Evolutionary conservation across 164 flowering plant species (phyloP), one percentile per base, ranked within the genome.

Genomic region (Litsea cubeba): DNA sequence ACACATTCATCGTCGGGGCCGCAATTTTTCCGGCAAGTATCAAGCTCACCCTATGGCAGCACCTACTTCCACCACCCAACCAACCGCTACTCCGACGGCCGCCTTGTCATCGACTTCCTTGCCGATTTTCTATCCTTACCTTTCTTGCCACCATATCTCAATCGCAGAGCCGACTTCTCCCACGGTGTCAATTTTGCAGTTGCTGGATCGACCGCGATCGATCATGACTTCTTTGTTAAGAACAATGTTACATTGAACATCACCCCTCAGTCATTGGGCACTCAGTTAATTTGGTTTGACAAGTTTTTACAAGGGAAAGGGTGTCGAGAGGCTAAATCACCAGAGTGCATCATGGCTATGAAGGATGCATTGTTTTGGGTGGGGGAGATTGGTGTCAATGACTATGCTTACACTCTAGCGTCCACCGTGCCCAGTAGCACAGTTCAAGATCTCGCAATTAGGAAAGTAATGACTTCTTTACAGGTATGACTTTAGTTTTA

Each of bases 321-420:
- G 12, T 88, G 97, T 65, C 32, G 24, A 51, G 76, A 72, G 50
- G 7, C 17, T 17, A 62, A 23, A 8, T 81, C 75, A 6, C 49
- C 71, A 1, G 67, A 79, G 51, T 85, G 91, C 67, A 68, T 57
- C 6, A 78, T 54, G 8, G 73, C 70, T 0, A 75, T 90, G 24
- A 81, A 82, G 15, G 88, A 89, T 78, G 85, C 93, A 0, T 76
- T 95, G 77, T 73, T 95, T n/a, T 95, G 98, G 98, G 88, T 93
- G 28, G 98, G 98, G 7, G 97, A 95, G 76, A 89, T 93, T 30
- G 97, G 98, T 3, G 94, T 81, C 49, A 95, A 91, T 80, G 98
- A 95, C 71, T 91, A 91, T 76, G 94, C 94, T 0, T 92, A 90
- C 64, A 81, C 76, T 62, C 2, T 84, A 35, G 85, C 82, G 57